Evolutionary conservation across 2,329 filamentous ascomycete species (phyloP).

Genomic region (Tolypocladium tundrense): DNA sequence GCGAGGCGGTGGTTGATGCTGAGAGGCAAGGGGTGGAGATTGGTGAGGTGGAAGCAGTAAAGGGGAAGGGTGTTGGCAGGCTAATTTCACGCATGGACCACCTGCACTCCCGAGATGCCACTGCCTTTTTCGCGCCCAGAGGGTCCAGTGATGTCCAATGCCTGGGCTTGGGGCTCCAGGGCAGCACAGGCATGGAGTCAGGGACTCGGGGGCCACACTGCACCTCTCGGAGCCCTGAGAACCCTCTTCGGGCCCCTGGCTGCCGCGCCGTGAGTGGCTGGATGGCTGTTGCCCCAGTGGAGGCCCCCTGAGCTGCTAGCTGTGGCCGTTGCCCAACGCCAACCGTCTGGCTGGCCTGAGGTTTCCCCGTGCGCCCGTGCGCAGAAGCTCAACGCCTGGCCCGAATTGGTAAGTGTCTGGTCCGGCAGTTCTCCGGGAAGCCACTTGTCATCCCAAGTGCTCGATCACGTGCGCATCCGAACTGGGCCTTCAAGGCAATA

Average conservation of each 20-base stretch:
- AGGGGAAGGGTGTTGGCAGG: constrained; percentile 7
- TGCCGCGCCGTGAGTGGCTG: not conserved
- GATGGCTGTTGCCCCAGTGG: not conserved
- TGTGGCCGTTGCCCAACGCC: not conserved
- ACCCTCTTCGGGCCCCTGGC: not conserved
- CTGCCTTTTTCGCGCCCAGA: not conserved
- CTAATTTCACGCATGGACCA: constrained; percentile 10
- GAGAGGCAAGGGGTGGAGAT: constrained; percentile 4
- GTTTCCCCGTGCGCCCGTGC: not conserved
- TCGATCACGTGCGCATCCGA: not conserved
- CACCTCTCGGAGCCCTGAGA: not conserved
- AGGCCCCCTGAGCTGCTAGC: not conserved
- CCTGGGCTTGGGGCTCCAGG: not conserved
- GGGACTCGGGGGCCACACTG: not conserved
- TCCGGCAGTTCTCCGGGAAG: not conserved
- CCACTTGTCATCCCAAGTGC: not conserved
- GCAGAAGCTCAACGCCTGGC: not conserved
- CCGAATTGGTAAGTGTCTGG: not conserved
- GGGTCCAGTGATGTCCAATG: not conserved
- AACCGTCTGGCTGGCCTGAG: not conserved
- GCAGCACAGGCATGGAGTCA: not conserved
- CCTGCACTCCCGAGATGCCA: not conserved
- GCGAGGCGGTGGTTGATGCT: constrained; percentile 5
- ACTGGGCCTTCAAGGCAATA: not conserved
- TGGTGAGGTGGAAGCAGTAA: constrained; percentile 4